Evolutionary conservation across 2,329 filamentous ascomycete species (phyloP), one percentile per base, ranked within the genome.

Genomic region (Aspergillus awamori): DNA sequence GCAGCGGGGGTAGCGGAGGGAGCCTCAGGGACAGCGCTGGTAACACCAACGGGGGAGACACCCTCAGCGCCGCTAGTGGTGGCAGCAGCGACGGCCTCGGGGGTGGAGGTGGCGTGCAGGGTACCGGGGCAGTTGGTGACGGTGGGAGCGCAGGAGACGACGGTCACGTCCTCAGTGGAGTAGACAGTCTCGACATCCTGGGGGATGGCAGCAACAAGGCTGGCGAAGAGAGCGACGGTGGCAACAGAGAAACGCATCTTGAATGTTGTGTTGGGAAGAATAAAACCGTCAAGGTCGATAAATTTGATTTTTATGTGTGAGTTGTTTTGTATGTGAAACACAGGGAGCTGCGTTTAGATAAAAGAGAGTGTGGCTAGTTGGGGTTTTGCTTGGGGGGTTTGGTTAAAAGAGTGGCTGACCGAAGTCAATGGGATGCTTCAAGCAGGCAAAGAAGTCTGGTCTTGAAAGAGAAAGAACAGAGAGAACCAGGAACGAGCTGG

Each of bases 101-200:
- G 64, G 60, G 66, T 67, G 63, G 70, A 66, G 61, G 65, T 68
- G 55, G 58, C 53, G 53, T 60, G 58, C 63, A 58, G 53, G 39
- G 28, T 48, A 41, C 69, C 75, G 49, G 77, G 76, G 76, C 88
- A 90, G 85, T 89, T 72, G 75, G 84, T 83, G 72, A 89, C 85
- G 63, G 81, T 81, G 53, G 85, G 79, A 61, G 77, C 82, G 82
- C 86, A 88, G 57, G 83, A 86, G 76, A 84, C 88, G 82, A 88
- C 79, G 77, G 86, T 88, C 68, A 85, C 79, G 73, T 83, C 80
- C 73, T 86, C 81, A 67, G 84, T 86, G 72, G 79, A 77, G 82
- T 84, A 86, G 78, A 87, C 78, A 71, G 84, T 82, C 67, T 73
- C 59, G 62, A 74, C 71, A 61, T 69, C 72, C 62, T 70, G 68